Evolutionary conservation across 2,329 filamentous ascomycete species (phyloP).

Genomic region (Aaosphaeria pasadenensis): DNA sequence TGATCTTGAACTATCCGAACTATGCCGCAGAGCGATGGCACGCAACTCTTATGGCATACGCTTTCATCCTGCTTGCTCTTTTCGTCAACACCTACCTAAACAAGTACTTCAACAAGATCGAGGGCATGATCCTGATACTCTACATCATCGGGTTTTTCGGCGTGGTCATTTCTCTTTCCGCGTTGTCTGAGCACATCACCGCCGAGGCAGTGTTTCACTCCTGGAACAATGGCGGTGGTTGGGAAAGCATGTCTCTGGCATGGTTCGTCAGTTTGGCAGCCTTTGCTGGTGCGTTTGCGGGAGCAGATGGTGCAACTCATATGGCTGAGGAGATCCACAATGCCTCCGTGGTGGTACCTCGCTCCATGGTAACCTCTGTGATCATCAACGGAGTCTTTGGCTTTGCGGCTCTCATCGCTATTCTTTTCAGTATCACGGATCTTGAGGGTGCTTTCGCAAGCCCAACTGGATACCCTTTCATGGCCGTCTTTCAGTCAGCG

Average conservation of each 20-base stretch:
- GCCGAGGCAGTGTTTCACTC: constrained; percentile 43
- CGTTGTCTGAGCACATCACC: constrained; percentile 38
- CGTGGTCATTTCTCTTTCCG: constrained; percentile 46
- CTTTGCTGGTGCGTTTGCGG: not conserved
- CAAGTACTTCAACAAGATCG: constrained; percentile 44
- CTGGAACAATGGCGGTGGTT: constrained; percentile 46
- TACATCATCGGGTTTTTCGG: constrained; percentile 52
- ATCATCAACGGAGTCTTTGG: constrained; percentile 38
- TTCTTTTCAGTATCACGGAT: constrained; percentile 33
- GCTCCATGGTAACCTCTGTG: constrained; percentile 37
- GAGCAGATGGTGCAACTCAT: constrained; percentile 35
- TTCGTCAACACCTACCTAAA: constrained; percentile 45
- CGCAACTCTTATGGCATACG: constrained; percentile 48
- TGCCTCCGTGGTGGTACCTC: constrained; percentile 26
- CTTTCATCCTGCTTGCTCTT: constrained; percentile 37
- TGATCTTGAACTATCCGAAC: constrained; percentile 36
- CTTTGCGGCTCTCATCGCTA: constrained; percentile 34
- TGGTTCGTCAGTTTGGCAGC: not conserved
- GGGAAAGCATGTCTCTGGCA: constrained; percentile 33
- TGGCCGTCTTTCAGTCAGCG: constrained; percentile 42
- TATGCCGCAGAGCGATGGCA: constrained; percentile 47
- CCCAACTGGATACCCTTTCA: constrained; percentile 38
- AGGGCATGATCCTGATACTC: constrained; percentile 45
- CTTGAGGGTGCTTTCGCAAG: constrained; percentile 23
- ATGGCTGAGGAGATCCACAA: constrained; percentile 29